A percentile compares a stretch with the other conserved stretches of the same genome.
phyloP scores from a whole-genome alignment of 2,329 filamentous ascomycete species.

The Stagonosporopsis chrysanthemi region DNA sequence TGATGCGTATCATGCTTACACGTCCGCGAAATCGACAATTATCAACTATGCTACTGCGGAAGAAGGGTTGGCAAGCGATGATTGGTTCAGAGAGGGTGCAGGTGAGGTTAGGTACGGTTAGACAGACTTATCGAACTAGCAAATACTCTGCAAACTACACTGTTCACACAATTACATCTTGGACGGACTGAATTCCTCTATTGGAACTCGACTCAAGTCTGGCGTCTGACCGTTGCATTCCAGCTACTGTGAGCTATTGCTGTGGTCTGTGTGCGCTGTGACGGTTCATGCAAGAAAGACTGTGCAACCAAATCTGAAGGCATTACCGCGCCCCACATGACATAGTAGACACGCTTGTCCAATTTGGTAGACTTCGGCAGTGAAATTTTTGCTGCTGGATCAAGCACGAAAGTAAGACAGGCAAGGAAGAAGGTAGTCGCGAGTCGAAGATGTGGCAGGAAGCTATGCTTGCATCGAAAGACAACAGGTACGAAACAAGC shows the following conservation, averaged over 20 bases:
- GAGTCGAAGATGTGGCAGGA: neutral
- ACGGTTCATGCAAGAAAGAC: too few relatives aligned
- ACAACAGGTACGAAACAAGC: neutral
- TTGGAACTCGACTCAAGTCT: neutral
- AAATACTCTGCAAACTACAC: neutral
- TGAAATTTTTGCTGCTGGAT: neutral
- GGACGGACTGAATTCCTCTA: too few relatives aligned
- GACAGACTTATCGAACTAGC: too few relatives aligned
- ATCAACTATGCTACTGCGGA: slow-evolving; percentile 70
- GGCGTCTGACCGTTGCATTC: neutral
- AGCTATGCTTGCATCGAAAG: neutral
- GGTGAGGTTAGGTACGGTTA: slow-evolving; percentile 67
- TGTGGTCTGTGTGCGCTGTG: too few relatives aligned
- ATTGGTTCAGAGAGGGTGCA: slow-evolving; percentile 61
- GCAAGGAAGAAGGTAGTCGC: neutral
- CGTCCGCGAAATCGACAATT: slow-evolving; percentile 68
- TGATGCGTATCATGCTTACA: slow-evolving; percentile 58
- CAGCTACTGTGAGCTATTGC: too few relatives aligned
- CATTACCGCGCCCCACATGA: too few relatives aligned
- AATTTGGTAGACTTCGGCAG: neutral
- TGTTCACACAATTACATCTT: too few relatives aligned
- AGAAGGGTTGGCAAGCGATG: slow-evolving; percentile 62
- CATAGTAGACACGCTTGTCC: too few relatives aligned
- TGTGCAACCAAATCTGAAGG: too few relatives aligned
- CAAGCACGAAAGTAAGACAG: neutral